Conservation (phyloP, 2,329 filamentous ascomycete genomes). For the Scedosporium aurantiacum region DNA sequence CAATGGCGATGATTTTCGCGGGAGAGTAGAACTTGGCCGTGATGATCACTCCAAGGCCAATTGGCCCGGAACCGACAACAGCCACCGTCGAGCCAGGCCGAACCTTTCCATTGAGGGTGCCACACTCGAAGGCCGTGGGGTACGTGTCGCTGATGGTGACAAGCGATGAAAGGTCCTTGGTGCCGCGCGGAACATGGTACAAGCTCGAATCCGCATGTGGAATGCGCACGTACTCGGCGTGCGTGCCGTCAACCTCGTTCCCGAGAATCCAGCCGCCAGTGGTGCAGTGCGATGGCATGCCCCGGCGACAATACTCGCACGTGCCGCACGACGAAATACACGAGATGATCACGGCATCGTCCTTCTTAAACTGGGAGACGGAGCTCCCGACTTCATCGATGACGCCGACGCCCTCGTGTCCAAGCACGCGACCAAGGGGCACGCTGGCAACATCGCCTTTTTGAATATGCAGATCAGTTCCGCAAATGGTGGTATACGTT, state of each 20-base stretch:
- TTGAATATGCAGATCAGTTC: constrained; percentile 44
- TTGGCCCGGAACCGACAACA: constrained; percentile 43
- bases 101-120: constrained; percentile 39
- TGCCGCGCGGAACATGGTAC: constrained; percentile 28
- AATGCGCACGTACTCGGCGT: constrained; percentile 45
- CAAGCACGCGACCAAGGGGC: constrained; percentile 33
- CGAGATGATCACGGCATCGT: constrained; percentile 40
- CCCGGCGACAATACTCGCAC: constrained; percentile 38
- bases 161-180: constrained; percentile 25
- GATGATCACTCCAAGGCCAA: constrained; percentile 43
- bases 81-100: constrained; percentile 39
- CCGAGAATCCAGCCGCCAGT: constrained; percentile 45
- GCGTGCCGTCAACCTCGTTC: constrained; percentile 40
- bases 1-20: constrained; percentile 37
- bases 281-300: constrained; percentile 41
- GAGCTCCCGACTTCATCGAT: constrained; percentile 32
- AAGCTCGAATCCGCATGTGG: constrained; percentile 38
- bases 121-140: constrained; percentile 45
- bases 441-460: constrained; percentile 40
- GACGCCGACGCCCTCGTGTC: constrained; percentile 42
- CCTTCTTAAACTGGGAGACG: constrained; percentile 34
- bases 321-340: constrained; percentile 39
- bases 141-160: constrained; percentile 45
- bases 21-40: constrained; percentile 45
- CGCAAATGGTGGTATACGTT: constrained; percentile 38